Evolutionary conservation across 2,329 filamentous ascomycete species (phyloP).

Genomic region (Pseudopithomyces chartarum): DNA sequence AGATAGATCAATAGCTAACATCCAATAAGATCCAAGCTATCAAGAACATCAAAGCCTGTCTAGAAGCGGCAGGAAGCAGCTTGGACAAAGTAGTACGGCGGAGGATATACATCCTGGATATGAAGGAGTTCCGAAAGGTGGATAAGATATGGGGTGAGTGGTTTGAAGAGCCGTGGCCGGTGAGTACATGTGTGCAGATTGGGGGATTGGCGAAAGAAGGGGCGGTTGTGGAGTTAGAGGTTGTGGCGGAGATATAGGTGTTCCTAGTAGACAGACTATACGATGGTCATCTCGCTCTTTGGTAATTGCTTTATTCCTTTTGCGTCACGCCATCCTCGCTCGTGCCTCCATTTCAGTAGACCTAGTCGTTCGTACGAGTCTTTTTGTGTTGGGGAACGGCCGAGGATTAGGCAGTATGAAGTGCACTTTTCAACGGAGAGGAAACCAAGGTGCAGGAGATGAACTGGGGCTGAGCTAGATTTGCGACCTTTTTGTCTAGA

Average conservation of each 20-base stretch:
- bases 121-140: constrained; percentile 8
- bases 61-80: constrained; percentile 5
- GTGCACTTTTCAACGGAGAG: too few species aligned
- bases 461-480: too few species aligned
- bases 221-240: constrained; percentile 5
- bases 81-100: constrained; percentile 4
- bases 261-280: too few species aligned
- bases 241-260: constrained; percentile 1
- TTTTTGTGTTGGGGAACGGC: too few species aligned
- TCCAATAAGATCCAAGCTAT: neutral
- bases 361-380: too few species aligned
- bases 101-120: constrained; percentile 8
- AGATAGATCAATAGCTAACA: neutral
- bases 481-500: too few species aligned
- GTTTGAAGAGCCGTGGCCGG: constrained; percentile 3
- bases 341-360: too few species aligned
- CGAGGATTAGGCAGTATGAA: too few species aligned
- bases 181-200: constrained; percentile 9
- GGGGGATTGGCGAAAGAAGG: constrained; percentile 8
- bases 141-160: constrained; percentile 4
- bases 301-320: too few species aligned
- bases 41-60: constrained; percentile 8
- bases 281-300: too few species aligned
- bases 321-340: too few species aligned
- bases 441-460: too few species aligned